Base-by-base conservation (phyloP, 495 filamentous ascomycete genomes). In the Penicillium desertorum region DNA sequence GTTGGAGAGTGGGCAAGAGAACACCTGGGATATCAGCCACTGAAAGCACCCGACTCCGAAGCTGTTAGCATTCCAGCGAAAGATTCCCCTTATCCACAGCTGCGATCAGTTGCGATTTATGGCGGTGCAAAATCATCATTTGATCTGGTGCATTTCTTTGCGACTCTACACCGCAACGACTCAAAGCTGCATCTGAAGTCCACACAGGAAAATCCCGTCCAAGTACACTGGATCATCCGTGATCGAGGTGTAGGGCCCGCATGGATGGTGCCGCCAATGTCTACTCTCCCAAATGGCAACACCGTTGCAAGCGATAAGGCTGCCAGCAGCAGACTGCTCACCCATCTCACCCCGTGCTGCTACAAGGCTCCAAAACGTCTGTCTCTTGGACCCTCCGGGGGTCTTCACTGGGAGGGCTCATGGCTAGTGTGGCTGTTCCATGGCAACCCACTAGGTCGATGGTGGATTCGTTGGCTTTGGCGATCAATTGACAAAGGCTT, bases 171-270 rank as follows among this genome's bases (percentile, higher is more conserved):
- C 43, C 62, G 52, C 9, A 64, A 64, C 0, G 56, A 53, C 8
- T 45, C 58, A 3, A 47, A 49, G 2, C 36, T 62, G 19, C 59
- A 62, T 17, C 48, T 70, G 1, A 41, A 56, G 3, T 27, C 29
- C 8, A 53, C 36, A 5, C 3, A 75, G 67, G 10, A 84, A 76
- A 6, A 69, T 77, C 51, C 72, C 76, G 47, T 73, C 8, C 44
- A 68, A 19, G 85, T 94, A 0, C 74, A 89, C 52, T 90, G 86
- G 89, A 76, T 93, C 0, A 89, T 95, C 49, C 78, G 89, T 51
- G 80, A 84, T 22, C 82, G 77, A 8, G 88, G 88, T 2, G 46
- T 36, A 20, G 68, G 59, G 1, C 64, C 64, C 32, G 52, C 60
- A 4, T 71, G 59, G 61, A 71, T 65, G 68, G 64, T 51, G 4